Percentiles rank a stretch among this genome's conserved stretches.
phyloP scores from a whole-genome alignment of 495 filamentous ascomycete species.

The Pyronema omphalodes region DNA sequence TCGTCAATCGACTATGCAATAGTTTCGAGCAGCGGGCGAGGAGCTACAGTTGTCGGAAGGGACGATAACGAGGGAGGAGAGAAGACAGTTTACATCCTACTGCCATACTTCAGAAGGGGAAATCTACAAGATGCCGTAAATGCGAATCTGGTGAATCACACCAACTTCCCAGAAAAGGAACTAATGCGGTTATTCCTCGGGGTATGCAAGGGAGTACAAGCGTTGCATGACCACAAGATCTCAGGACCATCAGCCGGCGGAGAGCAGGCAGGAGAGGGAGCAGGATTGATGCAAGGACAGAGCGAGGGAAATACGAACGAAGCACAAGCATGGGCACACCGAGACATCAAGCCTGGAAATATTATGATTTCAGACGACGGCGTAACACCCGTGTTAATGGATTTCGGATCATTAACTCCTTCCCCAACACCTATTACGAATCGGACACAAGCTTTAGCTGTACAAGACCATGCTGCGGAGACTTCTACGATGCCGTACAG shows the following conservation, averaged over 20 bases:
- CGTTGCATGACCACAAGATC: constrained; percentile 78
- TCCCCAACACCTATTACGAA: constrained; percentile 87
- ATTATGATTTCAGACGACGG: constrained; percentile 91
- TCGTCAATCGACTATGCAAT: constrained; percentile 72
- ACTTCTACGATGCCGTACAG: constrained; percentile 98
- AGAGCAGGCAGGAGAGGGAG: constrained; percentile 40
- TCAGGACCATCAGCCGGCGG: constrained; percentile 36
- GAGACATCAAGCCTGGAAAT: constrained; percentile 96
- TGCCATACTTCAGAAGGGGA: constrained; percentile 85
- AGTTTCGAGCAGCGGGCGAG: constrained; percentile 32
- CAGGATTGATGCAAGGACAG: constrained; percentile 33
- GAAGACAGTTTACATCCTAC: constrained; percentile 90
- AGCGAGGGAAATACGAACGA: constrained; percentile 42
- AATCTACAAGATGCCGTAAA: constrained; percentile 98
- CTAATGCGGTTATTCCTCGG: constrained; percentile 83
- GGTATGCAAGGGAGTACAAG: constrained; percentile 67
- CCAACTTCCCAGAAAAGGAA: constrained; percentile 72
- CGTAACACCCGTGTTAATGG: constrained; percentile 86
- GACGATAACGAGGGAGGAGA: constrained; percentile 40
- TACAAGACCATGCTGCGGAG: constrained; percentile 86
- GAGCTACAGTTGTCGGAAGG: constrained; percentile 26
- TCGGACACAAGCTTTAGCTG: constrained; percentile 70
- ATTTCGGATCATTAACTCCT: constrained; percentile 77
- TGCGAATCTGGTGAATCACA: constrained; percentile 92
- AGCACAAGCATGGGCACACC: constrained; percentile 74